Percentiles rank a stretch among this genome's conserved stretches.
Evolutionary conservation across 2,329 filamentous ascomycete species (phyloP).

Genomic region (Claviceps monticola): DNA sequence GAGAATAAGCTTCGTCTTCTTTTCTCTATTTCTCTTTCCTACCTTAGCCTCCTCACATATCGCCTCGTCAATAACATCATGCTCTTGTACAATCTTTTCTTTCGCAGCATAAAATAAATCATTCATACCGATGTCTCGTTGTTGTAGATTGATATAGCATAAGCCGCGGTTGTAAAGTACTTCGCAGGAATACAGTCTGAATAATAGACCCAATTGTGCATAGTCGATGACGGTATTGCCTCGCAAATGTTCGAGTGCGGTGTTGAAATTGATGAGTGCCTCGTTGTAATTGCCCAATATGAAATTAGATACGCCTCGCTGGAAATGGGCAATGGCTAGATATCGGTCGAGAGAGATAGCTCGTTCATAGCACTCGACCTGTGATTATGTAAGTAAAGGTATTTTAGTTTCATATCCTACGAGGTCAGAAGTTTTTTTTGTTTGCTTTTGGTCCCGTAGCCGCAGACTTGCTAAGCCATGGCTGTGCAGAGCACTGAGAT

Average conservation of each 20-base stretch:
- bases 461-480: not conserved
- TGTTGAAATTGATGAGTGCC: conserved; percentile 95
- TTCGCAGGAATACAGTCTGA: conserved; percentile 95
- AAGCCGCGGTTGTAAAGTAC: conserved; percentile 94
- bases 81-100: conserved; percentile 91
- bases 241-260: conserved; percentile 83
- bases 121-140: conserved; percentile 79
- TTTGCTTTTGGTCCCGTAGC: too few relatives aligned
- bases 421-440: not conserved
- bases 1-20: not conserved
- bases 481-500: not conserved
- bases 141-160: conserved; percentile 93
- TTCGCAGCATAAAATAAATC: conserved; percentile 84
- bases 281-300: conserved; percentile 94
- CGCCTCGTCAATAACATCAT: conserved; percentile 96
- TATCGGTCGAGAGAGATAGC: conserved; percentile 87
- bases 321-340: conserved; percentile 93
- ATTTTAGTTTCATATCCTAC: not conserved
- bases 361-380: conserved; percentile 92
- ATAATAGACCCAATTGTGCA: conserved; percentile 84
- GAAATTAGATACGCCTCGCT: conserved; percentile 97
- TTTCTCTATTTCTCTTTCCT: conserved; percentile 13
- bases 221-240: conserved; percentile 98
- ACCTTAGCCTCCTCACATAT: conserved; percentile 89
- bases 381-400: not conserved